Evolutionary conservation across 768 basidiomycete species (phyloP).

Genomic region (Rhodosporidiobolus odoratus): DNA sequence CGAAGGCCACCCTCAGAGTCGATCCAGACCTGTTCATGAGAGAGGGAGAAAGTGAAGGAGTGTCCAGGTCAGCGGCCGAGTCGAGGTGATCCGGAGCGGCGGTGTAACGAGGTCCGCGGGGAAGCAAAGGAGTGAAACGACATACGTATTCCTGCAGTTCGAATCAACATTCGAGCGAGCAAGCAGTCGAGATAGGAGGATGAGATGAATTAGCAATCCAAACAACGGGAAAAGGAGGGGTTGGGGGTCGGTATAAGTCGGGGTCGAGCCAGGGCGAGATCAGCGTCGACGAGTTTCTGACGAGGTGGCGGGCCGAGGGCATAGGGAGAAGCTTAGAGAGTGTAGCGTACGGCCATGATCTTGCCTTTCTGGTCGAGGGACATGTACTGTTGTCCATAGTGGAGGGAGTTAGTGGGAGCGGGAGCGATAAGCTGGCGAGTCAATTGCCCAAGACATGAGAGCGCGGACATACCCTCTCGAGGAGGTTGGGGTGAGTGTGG

Average conservation of each 20-base stretch:
- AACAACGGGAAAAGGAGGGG: background rate
- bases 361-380: slow-evolving; percentile 83
- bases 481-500: slow-evolving; percentile 25
- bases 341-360: slow-evolving; percentile 66
- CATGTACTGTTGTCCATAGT: slow-evolving; percentile 59
- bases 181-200: too few relatives aligned
- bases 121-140: background rate
- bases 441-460: background rate
- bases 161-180: too few relatives aligned
- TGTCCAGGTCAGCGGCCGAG: too few relatives aligned
- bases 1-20: slow-evolving; percentile 91
- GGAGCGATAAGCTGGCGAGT: background rate
- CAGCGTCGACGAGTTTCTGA: background rate
- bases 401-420: background rate
- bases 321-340: background rate
- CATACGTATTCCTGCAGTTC: too few relatives aligned
- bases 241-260: background rate
- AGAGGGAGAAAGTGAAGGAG: background rate
- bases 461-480: slow-evolving; percentile 12
- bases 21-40: slow-evolving; percentile 73
- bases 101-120: background rate
- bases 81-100: background rate
- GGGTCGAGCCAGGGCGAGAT: background rate
- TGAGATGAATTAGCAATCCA: too few relatives aligned
- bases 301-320: background rate